Evolutionary conservation across 2,329 filamentous ascomycete species (phyloP).

Genomic region (Colletotrichum godetiae): DNA sequence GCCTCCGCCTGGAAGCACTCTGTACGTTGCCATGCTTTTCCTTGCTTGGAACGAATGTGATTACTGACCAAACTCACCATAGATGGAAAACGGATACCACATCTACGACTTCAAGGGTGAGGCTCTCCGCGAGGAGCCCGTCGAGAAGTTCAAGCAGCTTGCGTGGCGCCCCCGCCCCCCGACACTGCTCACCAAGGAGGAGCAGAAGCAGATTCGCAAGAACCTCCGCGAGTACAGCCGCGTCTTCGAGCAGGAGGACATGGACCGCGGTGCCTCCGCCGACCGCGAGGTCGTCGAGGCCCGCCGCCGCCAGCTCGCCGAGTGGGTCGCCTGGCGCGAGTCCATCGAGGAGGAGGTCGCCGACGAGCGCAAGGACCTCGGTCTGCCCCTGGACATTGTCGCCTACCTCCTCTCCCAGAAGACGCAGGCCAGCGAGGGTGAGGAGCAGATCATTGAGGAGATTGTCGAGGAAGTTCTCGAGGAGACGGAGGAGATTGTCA

Average conservation of each 20-base stretch:
- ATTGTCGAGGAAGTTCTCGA: constrained; percentile 85
- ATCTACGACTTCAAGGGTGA: constrained; percentile 96
- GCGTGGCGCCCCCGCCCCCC: constrained; percentile 91
- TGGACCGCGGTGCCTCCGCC: constrained; percentile 91
- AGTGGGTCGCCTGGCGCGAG: constrained; percentile 90
- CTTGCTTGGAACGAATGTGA: background rate
- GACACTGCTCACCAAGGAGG: constrained; percentile 93
- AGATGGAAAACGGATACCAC: constrained; percentile 99
- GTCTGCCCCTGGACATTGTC: constrained; percentile 73
- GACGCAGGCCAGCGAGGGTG: constrained; percentile 65
- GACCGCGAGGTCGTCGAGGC: constrained; percentile 94
- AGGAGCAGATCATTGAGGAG: constrained; percentile 88
- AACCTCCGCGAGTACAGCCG: constrained; percentile 97
- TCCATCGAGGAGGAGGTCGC: constrained; percentile 76
- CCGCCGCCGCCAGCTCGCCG: constrained; percentile 82
- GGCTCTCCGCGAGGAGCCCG: constrained; percentile 86
- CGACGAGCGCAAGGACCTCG: constrained; percentile 76
- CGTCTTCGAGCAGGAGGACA: constrained; percentile 94
- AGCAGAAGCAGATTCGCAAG: constrained; percentile 98
- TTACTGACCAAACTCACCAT: constrained; percentile 39
- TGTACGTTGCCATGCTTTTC: constrained; percentile 68
- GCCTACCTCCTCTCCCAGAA: constrained; percentile 71
- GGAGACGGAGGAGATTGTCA: constrained; percentile 83
- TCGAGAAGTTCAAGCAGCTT: constrained; percentile 99
- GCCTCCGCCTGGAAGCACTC: constrained; percentile 96